phyloP scores from a whole-genome alignment of 2,329 filamentous ascomycete species.

The Pestalotiopsis sp. region DNA sequence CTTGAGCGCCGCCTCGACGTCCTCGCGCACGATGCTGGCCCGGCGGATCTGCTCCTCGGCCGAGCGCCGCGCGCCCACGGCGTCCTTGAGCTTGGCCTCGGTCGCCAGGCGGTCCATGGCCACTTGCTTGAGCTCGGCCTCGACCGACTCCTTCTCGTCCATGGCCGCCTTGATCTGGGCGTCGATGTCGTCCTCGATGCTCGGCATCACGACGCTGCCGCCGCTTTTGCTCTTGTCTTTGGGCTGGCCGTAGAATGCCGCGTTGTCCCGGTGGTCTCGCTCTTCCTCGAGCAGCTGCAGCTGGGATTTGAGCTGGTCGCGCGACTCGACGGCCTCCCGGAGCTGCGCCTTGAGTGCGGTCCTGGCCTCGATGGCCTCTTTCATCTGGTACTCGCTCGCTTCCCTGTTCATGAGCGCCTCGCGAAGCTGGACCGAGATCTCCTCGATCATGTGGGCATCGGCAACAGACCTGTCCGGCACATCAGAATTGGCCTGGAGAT shows the following conservation, averaged over 20 bases:
- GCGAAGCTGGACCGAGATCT: background rate
- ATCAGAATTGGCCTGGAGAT: background rate
- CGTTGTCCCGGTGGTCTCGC: background rate
- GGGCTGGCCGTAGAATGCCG: background rate
- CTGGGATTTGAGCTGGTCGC: background rate
- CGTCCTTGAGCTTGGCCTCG: slow-evolving; percentile 5
- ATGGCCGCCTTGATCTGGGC: background rate
- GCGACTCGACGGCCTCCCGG: background rate
- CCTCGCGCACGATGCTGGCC: background rate
- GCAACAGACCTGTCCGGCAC: background rate
- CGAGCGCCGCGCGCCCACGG: background rate
- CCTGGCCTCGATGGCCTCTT: background rate
- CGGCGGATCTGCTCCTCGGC: background rate
- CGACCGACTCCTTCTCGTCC: background rate
- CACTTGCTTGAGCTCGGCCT: background rate
- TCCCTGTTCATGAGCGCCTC: background rate
- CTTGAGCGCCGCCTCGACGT: background rate
- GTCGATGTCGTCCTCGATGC: background rate
- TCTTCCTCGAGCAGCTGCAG: background rate
- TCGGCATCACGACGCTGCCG: background rate
- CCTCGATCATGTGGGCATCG: background rate
- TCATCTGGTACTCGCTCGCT: background rate
- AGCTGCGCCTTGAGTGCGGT: background rate
- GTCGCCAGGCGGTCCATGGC: background rate
- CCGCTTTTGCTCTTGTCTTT: background rate